Evolutionary conservation across 805 yeast genomes (phyloP).

Genomic region (Teunomyces kruisii): DNA sequence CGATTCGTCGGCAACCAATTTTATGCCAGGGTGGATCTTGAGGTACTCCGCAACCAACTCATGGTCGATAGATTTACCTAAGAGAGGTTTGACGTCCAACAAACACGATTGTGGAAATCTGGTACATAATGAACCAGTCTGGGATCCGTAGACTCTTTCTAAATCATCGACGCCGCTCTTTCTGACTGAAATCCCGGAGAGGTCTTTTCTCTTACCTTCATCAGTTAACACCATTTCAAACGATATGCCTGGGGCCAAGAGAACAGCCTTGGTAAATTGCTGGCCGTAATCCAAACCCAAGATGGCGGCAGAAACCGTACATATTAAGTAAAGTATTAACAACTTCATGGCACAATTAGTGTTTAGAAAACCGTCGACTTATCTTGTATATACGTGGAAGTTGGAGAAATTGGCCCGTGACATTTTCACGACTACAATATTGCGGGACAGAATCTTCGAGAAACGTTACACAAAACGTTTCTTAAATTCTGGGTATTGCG

Average conservation of each 20-base stretch:
- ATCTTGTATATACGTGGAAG: constrained; percentile 1
- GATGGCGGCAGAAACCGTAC: constrained; percentile 52
- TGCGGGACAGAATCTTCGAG: constrained; percentile 5
- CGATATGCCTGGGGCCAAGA: constrained; percentile 88
- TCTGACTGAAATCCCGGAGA: constrained; percentile 71
- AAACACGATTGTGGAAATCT: constrained; percentile 73
- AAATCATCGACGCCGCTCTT: constrained; percentile 29
- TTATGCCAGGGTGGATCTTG: constrained; percentile 60
- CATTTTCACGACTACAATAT: neutral
- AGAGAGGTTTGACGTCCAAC: constrained; percentile 63
- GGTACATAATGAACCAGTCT: constrained; percentile 66
- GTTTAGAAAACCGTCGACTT: neutral
- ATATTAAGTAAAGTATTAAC: constrained; percentile 1
- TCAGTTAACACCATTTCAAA: constrained; percentile 86
- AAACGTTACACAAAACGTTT: neutral
- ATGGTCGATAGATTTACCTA: constrained; percentile 62
- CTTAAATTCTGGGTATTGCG: neutral
- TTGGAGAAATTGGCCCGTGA: neutral
- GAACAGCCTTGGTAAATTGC: constrained; percentile 79
- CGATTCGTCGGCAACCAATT: constrained; percentile 37
- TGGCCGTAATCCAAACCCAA: constrained; percentile 90
- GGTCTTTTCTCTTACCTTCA: constrained; percentile 89
- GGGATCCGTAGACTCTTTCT: constrained; percentile 77
- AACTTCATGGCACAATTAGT: constrained; percentile 1
- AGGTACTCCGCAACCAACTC: constrained; percentile 47